A percentile compares a stretch with the other conserved stretches of the same genome.
Conservation (phyloP, 805 yeast species). For the Phaffomyces thermotolerans region DNA sequence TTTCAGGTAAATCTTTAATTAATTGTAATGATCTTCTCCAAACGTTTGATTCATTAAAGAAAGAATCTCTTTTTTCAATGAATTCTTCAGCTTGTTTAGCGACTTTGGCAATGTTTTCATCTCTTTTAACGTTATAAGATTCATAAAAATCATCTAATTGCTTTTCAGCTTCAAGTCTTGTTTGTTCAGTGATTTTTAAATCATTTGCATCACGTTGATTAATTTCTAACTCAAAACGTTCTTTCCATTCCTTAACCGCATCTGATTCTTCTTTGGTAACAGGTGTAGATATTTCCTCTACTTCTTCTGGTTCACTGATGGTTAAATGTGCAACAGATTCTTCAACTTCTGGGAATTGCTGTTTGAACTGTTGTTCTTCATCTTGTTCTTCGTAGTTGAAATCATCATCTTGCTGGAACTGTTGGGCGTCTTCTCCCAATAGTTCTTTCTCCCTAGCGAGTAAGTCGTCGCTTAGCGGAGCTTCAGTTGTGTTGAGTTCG, state of each 20-base stretch:
- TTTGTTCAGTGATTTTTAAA: conserved; percentile 52
- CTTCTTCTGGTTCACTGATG: conserved; percentile 16
- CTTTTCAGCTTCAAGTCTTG: conserved; percentile 69
- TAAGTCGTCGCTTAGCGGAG: conserved; percentile 43
- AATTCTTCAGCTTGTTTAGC: conserved; percentile 64
- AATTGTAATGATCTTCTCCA: conserved; percentile 64
- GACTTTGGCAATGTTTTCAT: conserved; percentile 55
- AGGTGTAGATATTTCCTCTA: background rate
- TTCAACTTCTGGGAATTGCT: conserved; percentile 55
- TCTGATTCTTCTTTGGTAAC: conserved; percentile 38
- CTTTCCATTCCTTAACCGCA: conserved; percentile 71
- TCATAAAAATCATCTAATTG: conserved; percentile 90
- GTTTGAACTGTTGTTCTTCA: conserved; percentile 53
- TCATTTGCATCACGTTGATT: conserved; percentile 71
- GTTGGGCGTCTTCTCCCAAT: conserved; percentile 48
- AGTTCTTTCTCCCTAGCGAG: conserved; percentile 61
- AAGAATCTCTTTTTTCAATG: conserved; percentile 67
- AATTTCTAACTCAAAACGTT: conserved; percentile 72
- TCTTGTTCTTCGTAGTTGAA: conserved; percentile 45
- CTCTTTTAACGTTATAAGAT: conserved; percentile 79
- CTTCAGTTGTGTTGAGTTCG: conserved; percentile 27
- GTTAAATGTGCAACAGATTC: conserved; percentile 37
- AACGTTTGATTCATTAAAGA: conserved; percentile 70
- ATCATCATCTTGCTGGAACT: conserved; percentile 47
- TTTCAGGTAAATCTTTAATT: conserved; percentile 28